Percentiles rank a stretch among this genome's conserved stretches.
Evolutionary conservation across 257 asterid genomes (phyloP).

Genomic region (Solanum arcanum): DNA sequence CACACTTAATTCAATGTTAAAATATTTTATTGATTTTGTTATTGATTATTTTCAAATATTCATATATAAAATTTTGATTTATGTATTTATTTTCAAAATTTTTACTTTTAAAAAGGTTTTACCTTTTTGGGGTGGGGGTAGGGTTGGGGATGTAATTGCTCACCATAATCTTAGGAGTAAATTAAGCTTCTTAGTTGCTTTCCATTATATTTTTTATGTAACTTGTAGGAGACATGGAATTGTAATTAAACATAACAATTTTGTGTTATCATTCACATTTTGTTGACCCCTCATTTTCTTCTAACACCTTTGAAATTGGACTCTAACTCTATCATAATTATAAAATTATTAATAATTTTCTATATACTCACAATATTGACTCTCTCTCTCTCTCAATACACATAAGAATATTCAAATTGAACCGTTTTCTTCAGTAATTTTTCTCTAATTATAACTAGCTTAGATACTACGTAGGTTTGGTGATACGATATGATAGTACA

Average conservation of each 20-base stretch:
- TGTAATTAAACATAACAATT: neutral
- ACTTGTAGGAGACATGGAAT: neutral
- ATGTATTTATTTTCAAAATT: neutral
- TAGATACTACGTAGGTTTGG: neutral
- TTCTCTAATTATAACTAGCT: neutral
- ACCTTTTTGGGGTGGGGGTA: neutral
- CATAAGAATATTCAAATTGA: neutral
- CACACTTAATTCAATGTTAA: neutral
- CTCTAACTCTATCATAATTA: neutral
- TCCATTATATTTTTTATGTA: neutral
- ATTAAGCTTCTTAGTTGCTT: neutral
- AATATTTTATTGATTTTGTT: neutral
- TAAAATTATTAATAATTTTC: neutral
- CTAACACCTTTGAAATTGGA: neutral
- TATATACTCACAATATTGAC: neutral
- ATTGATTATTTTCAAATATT: neutral
- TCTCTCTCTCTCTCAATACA: too few relatives aligned
- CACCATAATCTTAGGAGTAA: neutral
- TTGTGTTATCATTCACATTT: neutral
- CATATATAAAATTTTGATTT: neutral
- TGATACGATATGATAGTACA: rapidly evolving
- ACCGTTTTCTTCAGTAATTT: neutral
- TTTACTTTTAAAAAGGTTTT: neutral
- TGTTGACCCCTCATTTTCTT: slow-evolving; percentile 4
- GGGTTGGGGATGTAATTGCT: neutral